Evolutionary conservation across 352 stramenopile species (phyloP).

Genomic region (Phytophthora citrophthora): DNA sequence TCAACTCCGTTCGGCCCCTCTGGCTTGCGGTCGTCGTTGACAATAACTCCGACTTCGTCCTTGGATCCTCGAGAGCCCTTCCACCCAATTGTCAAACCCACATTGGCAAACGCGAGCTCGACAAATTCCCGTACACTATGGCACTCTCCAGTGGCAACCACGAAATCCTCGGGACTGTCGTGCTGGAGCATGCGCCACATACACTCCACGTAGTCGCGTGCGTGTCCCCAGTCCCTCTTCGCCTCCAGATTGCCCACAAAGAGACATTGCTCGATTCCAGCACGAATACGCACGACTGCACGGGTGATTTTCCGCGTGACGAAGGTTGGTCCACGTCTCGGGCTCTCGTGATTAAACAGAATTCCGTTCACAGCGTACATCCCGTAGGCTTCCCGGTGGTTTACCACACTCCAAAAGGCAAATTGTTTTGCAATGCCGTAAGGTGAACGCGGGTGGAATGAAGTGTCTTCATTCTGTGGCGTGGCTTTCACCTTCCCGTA

Average conservation of each 20-base stretch:
- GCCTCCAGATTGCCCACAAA: conserved; percentile 98
- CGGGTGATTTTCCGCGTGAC: conserved; percentile 99
- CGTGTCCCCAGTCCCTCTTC: conserved; percentile 99
- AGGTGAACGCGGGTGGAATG: conserved; percentile 98
- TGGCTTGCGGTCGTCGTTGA: conserved; percentile 25
- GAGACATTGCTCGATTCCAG: conserved; percentile 93
- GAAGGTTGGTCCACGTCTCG: conserved; percentile 97
- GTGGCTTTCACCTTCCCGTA: conserved; percentile 98
- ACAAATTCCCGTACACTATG: conserved; percentile 99
- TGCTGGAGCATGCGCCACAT: conserved; percentile 99
- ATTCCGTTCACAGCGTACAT: conserved; percentile 98
- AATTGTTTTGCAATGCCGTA: conserved; percentile 99
- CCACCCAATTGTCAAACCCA: conserved; percentile 93
- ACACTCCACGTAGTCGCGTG: conserved; percentile 98
- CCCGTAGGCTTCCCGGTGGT: conserved; percentile 98
- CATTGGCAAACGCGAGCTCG: conserved; percentile 94
- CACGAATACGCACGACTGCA: conserved; percentile 94
- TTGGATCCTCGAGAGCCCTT: conserved; percentile 88
- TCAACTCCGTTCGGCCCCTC: conserved; percentile 41
- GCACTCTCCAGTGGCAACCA: conserved; percentile 95
- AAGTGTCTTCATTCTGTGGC: conserved; percentile 96
- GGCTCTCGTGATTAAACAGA: conserved; percentile 99
- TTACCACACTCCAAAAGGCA: conserved; percentile 98
- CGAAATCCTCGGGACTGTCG: conserved; percentile 72
- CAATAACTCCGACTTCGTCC: conserved; percentile 95